Evolutionary conservation across 2,329 filamentous ascomycete species (phyloP), one percentile per base, ranked within the genome.

Genomic region (Cladosporium sp.): DNA sequence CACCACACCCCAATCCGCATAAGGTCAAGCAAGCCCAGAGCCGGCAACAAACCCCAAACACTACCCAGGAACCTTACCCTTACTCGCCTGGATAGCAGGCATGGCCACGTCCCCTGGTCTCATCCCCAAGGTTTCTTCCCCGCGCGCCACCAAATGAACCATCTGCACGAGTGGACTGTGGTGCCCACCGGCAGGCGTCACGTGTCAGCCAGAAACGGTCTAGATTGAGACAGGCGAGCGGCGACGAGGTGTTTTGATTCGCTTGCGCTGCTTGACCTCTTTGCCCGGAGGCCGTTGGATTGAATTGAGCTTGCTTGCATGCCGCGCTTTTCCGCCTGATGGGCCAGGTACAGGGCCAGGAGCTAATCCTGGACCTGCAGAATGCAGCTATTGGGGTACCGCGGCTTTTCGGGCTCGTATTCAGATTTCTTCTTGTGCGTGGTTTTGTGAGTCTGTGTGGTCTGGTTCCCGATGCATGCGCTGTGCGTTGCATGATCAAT

Each of bases 171-270:
- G n/a, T n/a, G n/a, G n/a, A n/a, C n/a, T n/a, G n/a, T n/a, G n/a
- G n/a, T n/a, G n/a, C n/a, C n/a, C n/a, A n/a, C 22, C 22, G 22
- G 45, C 25, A 48, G n/a, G 45, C 38, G 45, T 48, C 45, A 48
- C 45, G 45, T 48, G 45, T 40, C 12, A 11, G 11, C 45, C 25
- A 12, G 36, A 48, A 48, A 32, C 27, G 36, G 45, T 48, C 38
- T 48, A 48, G 45, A 48, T n/a, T 35, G 32, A 15, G 12, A 35
- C 32, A 35, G 13, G 32, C 15, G 32, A 35, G 32, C 32, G 12
- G 32, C 32, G 32, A n/a, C 8, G 15, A n/a, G 5, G 32, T 7
- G 12, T 9, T 27, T 27, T 48, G 45, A 48, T 48, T 48, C 36
- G 45, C 18, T 27, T n/a, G n/a, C n/a, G n/a, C n/a, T n/a, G n/a